phyloP scores from a whole-genome alignment of 192 early-diverging fungal species.

The Coemansia aciculifera region DNA sequence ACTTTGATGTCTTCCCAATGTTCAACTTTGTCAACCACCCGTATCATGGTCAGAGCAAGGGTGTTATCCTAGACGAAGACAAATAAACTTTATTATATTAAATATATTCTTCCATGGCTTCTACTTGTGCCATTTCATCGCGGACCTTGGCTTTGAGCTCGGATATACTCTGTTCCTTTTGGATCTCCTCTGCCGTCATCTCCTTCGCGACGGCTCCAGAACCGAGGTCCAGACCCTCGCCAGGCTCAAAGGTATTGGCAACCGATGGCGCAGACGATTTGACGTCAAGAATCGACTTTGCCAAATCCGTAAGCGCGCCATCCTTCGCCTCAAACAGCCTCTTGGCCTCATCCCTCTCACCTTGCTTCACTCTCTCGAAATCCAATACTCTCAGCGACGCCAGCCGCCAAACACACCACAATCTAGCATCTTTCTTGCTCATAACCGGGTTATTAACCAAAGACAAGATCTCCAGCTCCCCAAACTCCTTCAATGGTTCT shows the following conservation, averaged over 20 bases:
- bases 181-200: constrained; percentile 11
- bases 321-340: constrained; percentile 69
- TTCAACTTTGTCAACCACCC: constrained; percentile 81
- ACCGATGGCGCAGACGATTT: constrained; percentile 23
- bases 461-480: constrained; percentile 61
- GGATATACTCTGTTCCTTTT: constrained; percentile 35
- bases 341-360: constrained; percentile 80
- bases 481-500: constrained; percentile 63
- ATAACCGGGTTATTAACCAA: constrained; percentile 88
- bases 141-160: constrained; percentile 51
- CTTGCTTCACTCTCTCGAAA: constrained; percentile 74
- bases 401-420: constrained; percentile 81
- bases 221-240: constrained; percentile 60
- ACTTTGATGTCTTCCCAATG: constrained; percentile 68
- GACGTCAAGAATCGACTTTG: constrained; percentile 64
- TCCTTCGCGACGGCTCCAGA: constrained; percentile 5
- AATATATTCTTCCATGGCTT: constrained; percentile 53
- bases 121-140: constrained; percentile 47
- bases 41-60: constrained; percentile 63
- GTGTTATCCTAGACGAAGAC: constrained; percentile 47
- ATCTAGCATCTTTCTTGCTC: constrained; percentile 77
- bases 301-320: constrained; percentile 65
- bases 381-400: constrained; percentile 77
- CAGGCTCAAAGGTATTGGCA: constrained; percentile 84
- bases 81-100: constrained; percentile 12